Conservation (phyloP, 1,139 yeast genomes). For the Blastobotrys arbuscula region DNA sequence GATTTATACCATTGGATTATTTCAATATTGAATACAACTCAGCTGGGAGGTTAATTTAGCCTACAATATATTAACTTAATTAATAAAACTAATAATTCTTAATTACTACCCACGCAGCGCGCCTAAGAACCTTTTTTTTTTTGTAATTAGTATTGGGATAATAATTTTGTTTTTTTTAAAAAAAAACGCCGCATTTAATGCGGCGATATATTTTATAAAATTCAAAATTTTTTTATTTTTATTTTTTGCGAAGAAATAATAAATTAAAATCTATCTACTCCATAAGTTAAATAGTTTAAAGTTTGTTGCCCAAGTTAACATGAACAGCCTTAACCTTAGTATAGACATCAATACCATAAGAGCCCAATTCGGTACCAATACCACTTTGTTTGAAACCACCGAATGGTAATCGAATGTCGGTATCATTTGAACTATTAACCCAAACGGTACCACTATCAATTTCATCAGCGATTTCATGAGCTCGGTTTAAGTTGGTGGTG, state of each 20-base stretch:
- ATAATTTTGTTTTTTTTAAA: not conserved
- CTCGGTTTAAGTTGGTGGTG: slow-evolving; percentile 53
- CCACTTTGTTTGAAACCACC: slow-evolving; percentile 84
- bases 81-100: too few relatives aligned
- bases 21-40: slow-evolving; percentile 1
- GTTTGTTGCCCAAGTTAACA: slow-evolving; percentile 35
- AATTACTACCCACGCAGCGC: too few relatives aligned
- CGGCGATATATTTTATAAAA: not conserved
- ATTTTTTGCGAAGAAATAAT: not conserved
- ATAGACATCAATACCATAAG: slow-evolving; percentile 69
- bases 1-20: not conserved
- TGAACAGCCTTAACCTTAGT: slow-evolving; percentile 78
- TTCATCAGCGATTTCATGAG: slow-evolving; percentile 55
- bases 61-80: not conserved
- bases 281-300: slow-evolving; percentile 12
- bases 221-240: too few relatives aligned
- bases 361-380: slow-evolving; percentile 83
- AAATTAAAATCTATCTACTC: not conserved
- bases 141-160: not conserved
- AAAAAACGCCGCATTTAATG: not conserved
- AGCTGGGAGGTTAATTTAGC: not conserved
- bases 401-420: slow-evolving; percentile 71
- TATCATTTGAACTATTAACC: slow-evolving; percentile 77
- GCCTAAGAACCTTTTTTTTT: too few relatives aligned
- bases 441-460: slow-evolving; percentile 75